A percentile compares a stretch with the other conserved stretches of the same genome.
Conservation (phyloP, 371 early-diverging fungal species). For the Umbelopsis sp. region DNA sequence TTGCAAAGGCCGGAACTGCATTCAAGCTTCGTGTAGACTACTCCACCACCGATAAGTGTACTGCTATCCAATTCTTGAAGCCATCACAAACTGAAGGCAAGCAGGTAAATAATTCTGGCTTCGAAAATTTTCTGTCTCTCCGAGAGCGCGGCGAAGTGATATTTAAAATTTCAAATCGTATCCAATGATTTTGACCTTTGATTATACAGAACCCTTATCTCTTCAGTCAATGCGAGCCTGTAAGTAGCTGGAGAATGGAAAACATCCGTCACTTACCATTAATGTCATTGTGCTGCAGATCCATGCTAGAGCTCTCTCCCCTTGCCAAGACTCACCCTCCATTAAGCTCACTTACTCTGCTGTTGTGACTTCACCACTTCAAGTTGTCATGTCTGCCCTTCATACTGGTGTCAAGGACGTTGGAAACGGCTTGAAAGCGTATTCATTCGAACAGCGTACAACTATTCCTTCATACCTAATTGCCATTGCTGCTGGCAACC, state of each 20-base stretch:
- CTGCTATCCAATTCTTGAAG: constrained; percentile 90
- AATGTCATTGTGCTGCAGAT: constrained; percentile 54
- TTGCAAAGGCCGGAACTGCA: constrained; percentile 40
- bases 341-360: constrained; percentile 91
- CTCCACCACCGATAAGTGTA: constrained; percentile 79
- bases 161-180: too few relatives aligned
- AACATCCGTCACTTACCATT: neutral
- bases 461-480: constrained; percentile 91
- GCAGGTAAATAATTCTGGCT: constrained; percentile 29
- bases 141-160: neutral
- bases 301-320: constrained; percentile 91
- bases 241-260: neutral
- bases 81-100: constrained; percentile 95
- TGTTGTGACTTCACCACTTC: constrained; percentile 70
- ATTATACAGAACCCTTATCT: constrained; percentile 79
- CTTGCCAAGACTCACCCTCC: constrained; percentile 94
- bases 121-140: neutral
- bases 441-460: constrained; percentile 73
- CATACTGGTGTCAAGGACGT: constrained; percentile 51
- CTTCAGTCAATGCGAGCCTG: constrained; percentile 93
- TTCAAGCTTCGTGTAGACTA: constrained; percentile 73
- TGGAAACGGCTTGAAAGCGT: constrained; percentile 51
- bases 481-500: constrained; percentile 91
- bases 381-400: constrained; percentile 71
- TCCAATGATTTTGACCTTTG: neutral